Evolutionary conservation across 768 basidiomycete species (phyloP).

Genomic region (Termitomyces sp.): DNA sequence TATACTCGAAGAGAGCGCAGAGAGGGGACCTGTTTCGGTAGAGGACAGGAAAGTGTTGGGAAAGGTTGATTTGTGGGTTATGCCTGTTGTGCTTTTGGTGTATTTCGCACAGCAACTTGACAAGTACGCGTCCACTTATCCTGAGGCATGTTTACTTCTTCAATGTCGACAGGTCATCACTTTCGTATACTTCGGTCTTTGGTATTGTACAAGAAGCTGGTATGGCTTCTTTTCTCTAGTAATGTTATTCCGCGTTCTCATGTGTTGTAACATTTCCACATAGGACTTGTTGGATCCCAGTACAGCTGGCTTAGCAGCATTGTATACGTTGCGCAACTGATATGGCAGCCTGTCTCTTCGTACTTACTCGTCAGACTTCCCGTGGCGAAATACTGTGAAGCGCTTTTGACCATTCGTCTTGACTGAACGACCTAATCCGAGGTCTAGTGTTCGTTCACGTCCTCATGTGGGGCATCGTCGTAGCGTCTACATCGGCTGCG

Average conservation of each 20-base stretch:
- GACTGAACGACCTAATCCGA: background rate
- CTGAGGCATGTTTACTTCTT: background rate
- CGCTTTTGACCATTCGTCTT: background rate
- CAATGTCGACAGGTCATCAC: conserved; percentile 28
- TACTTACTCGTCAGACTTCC: conserved; percentile 38
- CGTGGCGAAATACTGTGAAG: conserved; percentile 34
- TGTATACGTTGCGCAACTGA: conserved; percentile 41
- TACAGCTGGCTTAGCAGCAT: conserved; percentile 43
- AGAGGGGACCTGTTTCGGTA: conserved; percentile 23
- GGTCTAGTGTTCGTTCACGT: conserved; percentile 33
- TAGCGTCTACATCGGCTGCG: conserved; percentile 35
- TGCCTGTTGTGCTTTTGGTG: conserved; percentile 35
- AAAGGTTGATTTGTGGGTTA: conserved; percentile 37
- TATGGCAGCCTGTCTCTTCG: conserved; percentile 41
- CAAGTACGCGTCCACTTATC: conserved; percentile 27
- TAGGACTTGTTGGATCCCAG: conserved; percentile 34
- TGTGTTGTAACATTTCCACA: background rate
- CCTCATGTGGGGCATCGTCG: conserved; percentile 38
- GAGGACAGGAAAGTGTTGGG: conserved; percentile 29
- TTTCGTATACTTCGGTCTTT: conserved; percentile 48
- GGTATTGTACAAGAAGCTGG: conserved; percentile 33
- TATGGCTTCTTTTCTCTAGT: conserved; percentile 1
- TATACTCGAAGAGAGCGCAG: conserved; percentile 21
- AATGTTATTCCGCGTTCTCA: background rate
- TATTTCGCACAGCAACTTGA: conserved; percentile 43